phyloP scores from a whole-genome alignment of 163 green algal genomes.

The Coccomyxa subellipsoidea region DNA sequence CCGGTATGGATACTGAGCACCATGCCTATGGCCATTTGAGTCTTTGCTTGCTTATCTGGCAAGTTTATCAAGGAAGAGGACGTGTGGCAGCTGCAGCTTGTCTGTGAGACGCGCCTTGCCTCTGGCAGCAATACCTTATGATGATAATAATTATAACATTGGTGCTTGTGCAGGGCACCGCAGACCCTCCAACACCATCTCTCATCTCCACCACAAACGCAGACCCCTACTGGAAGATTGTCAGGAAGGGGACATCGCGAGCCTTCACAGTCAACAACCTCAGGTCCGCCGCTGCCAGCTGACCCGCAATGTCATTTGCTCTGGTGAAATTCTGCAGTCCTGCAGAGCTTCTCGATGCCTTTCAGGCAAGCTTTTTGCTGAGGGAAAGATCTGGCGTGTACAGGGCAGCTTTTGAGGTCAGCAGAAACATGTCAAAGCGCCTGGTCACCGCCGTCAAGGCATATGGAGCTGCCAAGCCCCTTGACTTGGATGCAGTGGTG shows the following conservation, averaged over 20 bases:
- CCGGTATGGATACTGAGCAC: no score
- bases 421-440: not conserved
- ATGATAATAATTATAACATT: no score
- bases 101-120: no score
- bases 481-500: not conserved
- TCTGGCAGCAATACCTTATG: no score
- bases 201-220: not conserved
- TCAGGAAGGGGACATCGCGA: not conserved
- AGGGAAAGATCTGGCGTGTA: no score
- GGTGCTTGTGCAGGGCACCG: not conserved
- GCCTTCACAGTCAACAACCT: not conserved
- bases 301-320: not conserved
- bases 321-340: no score
- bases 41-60: no score
- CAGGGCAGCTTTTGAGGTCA: not conserved
- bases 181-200: not conserved
- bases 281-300: not conserved
- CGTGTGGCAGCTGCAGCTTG: no score
- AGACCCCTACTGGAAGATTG: conserved; percentile 7
- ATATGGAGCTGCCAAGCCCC: not conserved
- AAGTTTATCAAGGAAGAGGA: no score
- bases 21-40: no score
- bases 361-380: no score
- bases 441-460: not conserved
- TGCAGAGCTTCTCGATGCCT: no score